Conservation (phyloP, 306 rosid species). For the Geum urbanum region DNA sequence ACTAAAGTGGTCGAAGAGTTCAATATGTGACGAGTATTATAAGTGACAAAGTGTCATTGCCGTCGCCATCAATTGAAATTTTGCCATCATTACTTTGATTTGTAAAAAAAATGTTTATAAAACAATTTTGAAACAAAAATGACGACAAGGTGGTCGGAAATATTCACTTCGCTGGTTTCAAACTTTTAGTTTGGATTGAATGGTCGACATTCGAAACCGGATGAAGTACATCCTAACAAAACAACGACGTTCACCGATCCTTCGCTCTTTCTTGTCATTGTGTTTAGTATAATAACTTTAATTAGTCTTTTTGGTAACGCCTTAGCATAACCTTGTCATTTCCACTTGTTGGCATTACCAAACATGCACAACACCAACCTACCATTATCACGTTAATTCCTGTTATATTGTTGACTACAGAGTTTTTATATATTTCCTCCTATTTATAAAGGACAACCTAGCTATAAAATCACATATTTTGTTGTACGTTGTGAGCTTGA, state of each 20-base stretch:
- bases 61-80: too few species aligned
- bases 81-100: too few species aligned
- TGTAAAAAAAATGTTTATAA: too few species aligned
- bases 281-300: neutral
- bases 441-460: too few species aligned
- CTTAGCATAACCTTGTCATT: neutral
- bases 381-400: neutral
- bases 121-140: neutral
- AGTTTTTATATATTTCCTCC: neutral
- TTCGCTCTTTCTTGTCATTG: neutral
- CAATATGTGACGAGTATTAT: too few species aligned
- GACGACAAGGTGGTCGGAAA: neutral
- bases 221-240: neutral
- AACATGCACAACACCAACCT: neutral
- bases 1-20: too few species aligned
- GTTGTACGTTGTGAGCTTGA: too few species aligned
- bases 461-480: too few species aligned
- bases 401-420: neutral
- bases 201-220: conserved; percentile 2
- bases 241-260: neutral
- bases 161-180: neutral
- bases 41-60: too few species aligned
- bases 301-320: neutral
- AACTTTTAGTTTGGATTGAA: neutral
- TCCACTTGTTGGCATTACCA: neutral